These are phyloP conservation scores for Umbelopsis isabellina DNA, from an alignment of 192 early-diverging fungal genomes.

Conservation along the genomic window DNA sequence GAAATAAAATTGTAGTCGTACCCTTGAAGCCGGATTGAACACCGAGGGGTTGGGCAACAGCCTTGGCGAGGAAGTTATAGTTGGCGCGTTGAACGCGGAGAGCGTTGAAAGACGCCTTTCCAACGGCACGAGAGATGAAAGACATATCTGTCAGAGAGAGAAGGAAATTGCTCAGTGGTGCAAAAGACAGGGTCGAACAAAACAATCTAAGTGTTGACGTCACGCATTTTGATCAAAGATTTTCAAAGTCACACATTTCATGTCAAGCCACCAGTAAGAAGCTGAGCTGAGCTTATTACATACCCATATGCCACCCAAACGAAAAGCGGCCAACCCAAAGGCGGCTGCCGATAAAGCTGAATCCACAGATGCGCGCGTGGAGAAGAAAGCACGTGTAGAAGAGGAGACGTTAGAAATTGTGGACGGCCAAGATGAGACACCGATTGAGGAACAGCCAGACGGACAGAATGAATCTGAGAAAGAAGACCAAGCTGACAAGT, in stretches of 20 bases:
- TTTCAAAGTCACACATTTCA: constrained; percentile 10
- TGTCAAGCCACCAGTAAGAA: background rate
- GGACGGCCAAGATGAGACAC: background rate
- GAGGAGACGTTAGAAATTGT: background rate
- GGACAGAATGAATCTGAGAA: background rate
- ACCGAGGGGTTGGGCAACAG: constrained; percentile 29
- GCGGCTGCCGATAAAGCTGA: background rate
- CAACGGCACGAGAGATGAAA: constrained; percentile 43
- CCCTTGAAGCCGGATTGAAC: constrained; percentile 23
- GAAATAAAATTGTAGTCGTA: constrained; percentile 1
- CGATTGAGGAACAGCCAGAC: background rate
- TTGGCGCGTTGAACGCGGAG: constrained; percentile 38
- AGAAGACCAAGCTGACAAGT: background rate
- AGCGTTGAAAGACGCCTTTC: constrained; percentile 31
- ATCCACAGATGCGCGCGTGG: background rate
- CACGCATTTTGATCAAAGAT: background rate
- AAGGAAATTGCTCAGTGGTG: constrained; percentile 8
- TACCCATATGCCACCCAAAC: constrained; percentile 1
- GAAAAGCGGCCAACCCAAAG: constrained; percentile 8
- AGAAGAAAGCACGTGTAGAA: constrained; percentile 4
- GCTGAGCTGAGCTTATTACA: background rate
- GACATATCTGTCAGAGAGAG: constrained; percentile 23
- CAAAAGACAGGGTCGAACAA: constrained; percentile 21
- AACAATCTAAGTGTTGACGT: constrained; percentile 12
- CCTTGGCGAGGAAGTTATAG: constrained; percentile 23